These are phyloP conservation scores for Termitomyces eurrhizus DNA, from an alignment of 768 basidiomycete genomes.

Conservation along the genomic window DNA sequence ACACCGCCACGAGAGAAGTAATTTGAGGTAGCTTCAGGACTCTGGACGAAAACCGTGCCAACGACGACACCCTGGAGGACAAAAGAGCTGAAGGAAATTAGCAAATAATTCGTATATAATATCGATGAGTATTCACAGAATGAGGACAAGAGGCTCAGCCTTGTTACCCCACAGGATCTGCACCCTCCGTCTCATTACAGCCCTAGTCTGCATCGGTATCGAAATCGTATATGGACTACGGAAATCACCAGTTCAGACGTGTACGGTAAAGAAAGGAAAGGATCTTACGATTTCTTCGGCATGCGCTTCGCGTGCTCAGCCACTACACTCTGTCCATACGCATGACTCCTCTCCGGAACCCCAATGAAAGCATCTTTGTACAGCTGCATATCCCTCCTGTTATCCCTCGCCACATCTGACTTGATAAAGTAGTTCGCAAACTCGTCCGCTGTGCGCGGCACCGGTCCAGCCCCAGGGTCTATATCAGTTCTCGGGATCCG, in stretches of 20 bases:
- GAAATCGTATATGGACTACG: conserved; percentile 33
- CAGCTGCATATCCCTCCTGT: conserved; percentile 41
- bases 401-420: conserved; percentile 29
- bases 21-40: conserved; percentile 50
- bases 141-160: conserved; percentile 23
- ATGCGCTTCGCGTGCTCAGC: conserved; percentile 52
- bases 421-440: conserved; percentile 34
- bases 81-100: conserved; percentile 37
- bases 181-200: conserved; percentile 35
- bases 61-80: conserved; percentile 47
- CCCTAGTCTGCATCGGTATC: conserved; percentile 32
- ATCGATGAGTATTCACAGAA: conserved; percentile 22
- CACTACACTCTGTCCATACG: conserved; percentile 41
- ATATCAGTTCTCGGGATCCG: conserved; percentile 39
- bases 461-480: conserved; percentile 3
- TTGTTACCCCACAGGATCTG: conserved; percentile 34
- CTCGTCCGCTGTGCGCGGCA: conserved; percentile 43
- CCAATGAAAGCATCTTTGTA: conserved; percentile 45
- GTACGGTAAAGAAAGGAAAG: not conserved
- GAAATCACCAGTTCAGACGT: not conserved
- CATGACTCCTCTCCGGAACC: conserved; percentile 31
- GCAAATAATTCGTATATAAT: not conserved
- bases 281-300: conserved; percentile 23
- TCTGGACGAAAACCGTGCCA: conserved; percentile 62
- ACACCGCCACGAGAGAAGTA: conserved; percentile 78